Evolutionary conservation across 2,329 filamentous ascomycete species (phyloP), one percentile per base, ranked within the genome.

Genomic region (Hortaea sp.): DNA sequence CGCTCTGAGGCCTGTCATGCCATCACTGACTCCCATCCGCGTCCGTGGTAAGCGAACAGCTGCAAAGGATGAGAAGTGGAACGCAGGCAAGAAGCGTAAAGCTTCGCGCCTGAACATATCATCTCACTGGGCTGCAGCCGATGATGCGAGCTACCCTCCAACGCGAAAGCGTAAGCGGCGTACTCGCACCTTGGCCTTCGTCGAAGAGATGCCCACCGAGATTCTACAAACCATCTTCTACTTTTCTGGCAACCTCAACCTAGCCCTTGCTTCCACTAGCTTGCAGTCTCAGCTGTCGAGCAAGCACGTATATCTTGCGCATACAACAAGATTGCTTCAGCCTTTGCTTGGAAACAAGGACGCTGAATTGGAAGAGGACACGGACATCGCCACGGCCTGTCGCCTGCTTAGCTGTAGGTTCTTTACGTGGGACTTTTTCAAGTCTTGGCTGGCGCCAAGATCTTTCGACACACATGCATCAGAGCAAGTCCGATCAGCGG

Each of bases 191-290:
- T 41, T 60, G 27, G 55, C 61, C 41, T 39, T 44, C n/a, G 48
- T 66, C 30, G 63, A 66, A 42, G 49, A 57, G 37, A 45, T 65
- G 20, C 63, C 63, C n/a, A 55, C 56, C 5, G 63, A 66, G 45
- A 55, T 66, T 10, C 39, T 65, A 30, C 61, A 65, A 43, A 46
- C 52, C 13, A 64, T 66, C 32, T 66, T 65, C 41, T 50, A 58
- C 9, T 53, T 51, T 30, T 57, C 56, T 20, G 53, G 48, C 29
- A 66, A 63, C 41, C 42, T 61, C 31, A 55, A 59, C 31, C 49
- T 66, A 6, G 58, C 62, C 4, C 35, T 59, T 20, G 57, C 57
- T 6, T 65, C 62, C 11, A 48, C 54, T 5, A 46, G 50, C 10
- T 45, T 66, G 20, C 51, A 52, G 20, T 37, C 43, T 4, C 57